phyloP scores from a whole-genome alignment of 768 basidiomycete genomes.

The Kwoniella bestiolae region DNA sequence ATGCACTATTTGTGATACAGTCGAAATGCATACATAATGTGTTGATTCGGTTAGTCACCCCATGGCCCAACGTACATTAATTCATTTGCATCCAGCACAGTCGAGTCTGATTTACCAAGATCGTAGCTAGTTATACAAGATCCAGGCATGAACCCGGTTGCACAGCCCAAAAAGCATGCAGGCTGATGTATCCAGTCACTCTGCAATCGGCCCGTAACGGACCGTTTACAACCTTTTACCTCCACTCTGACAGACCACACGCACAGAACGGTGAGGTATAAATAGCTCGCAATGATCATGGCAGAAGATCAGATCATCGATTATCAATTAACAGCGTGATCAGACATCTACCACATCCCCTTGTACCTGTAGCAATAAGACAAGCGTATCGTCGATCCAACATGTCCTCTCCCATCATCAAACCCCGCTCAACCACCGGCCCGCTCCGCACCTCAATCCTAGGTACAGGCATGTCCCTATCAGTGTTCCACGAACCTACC shows the following conservation, averaged over 20 bases:
- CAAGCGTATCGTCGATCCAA: too few species aligned
- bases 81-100: too few species aligned
- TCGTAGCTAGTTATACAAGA: too few species aligned
- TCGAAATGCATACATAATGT: too few species aligned
- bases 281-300: neutral
- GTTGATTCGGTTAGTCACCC: too few species aligned
- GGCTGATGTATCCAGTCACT: neutral
- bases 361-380: neutral
- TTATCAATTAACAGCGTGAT: neutral
- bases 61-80: too few species aligned
- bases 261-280: neutral
- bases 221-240: neutral
- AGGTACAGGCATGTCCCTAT: constrained; percentile 74
- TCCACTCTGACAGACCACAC: constrained; percentile 1
- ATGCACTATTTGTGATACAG: too few species aligned
- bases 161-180: neutral
- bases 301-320: neutral
- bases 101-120: too few species aligned
- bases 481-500: constrained; percentile 81
- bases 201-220: constrained; percentile 15
- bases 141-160: too few species aligned
- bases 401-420: neutral
- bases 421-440: neutral
- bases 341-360: neutral
- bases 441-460: constrained; percentile 74